These are phyloP conservation scores for Prunus yedoensis DNA, from an alignment of 331 rosid species.

Conservation along the genomic window DNA sequence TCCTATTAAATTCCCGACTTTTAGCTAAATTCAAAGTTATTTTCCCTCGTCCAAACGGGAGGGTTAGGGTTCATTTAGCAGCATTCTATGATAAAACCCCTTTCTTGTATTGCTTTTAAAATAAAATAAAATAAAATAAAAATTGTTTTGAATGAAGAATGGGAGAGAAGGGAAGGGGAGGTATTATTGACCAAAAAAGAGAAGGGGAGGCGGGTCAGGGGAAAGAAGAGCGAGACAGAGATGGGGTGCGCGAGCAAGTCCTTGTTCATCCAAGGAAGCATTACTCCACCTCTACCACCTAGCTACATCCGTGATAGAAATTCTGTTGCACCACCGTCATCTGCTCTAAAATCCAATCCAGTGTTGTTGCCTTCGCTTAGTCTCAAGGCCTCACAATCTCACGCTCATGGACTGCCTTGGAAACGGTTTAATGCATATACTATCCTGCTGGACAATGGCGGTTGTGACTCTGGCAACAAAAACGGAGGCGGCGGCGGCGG, in stretches of 20 bases:
- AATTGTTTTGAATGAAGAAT: no score
- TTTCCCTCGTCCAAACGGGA: no score
- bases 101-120: no score
- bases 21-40: no score
- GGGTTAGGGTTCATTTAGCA: no score
- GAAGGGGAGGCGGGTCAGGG: background rate
- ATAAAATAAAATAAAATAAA: no score
- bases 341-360: background rate
- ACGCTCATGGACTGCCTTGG: constrained; percentile 1
- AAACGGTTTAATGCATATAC: constrained; percentile 7
- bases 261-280: constrained; percentile 6
- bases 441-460: constrained; percentile 11
- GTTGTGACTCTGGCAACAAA: constrained; percentile 13
- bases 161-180: no score
- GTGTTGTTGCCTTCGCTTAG: background rate
- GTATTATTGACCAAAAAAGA: background rate
- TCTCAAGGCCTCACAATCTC: background rate
- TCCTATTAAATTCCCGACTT: no score
- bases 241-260: constrained; percentile 19
- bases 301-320: background rate
- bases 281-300: background rate
- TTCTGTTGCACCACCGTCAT: background rate
- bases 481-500: constrained; percentile 26
- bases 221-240: background rate
- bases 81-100: no score